Evolutionary conservation across 768 basidiomycete genomes (phyloP).

Genomic region (Strobilomyces echinocephalus): DNA sequence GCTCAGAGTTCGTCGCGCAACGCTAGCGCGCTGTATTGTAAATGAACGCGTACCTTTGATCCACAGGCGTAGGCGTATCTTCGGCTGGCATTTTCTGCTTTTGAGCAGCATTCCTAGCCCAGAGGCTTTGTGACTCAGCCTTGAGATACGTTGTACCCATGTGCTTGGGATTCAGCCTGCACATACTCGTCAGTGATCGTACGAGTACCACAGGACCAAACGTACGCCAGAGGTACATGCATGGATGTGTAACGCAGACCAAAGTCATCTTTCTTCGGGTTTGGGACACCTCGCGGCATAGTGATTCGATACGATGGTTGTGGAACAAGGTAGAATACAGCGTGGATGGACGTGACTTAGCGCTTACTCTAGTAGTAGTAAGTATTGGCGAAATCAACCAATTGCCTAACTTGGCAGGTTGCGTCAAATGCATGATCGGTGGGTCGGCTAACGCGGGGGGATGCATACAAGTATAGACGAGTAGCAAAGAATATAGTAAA

Average conservation of each 20-base stretch:
- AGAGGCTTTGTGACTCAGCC: conserved; percentile 66
- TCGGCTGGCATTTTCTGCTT: conserved; percentile 44
- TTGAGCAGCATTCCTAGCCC: conserved; percentile 61
- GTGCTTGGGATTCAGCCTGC: conserved; percentile 77
- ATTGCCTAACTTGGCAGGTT: too few species aligned
- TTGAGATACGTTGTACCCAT: conserved; percentile 75
- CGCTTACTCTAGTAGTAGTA: too few species aligned
- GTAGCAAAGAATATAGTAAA: conserved; percentile 12
- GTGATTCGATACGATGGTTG: conserved; percentile 1
- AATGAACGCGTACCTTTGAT: conserved; percentile 41
- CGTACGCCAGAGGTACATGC: conserved; percentile 71
- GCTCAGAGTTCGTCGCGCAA: conserved; percentile 28
- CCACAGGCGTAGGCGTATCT: conserved; percentile 35
- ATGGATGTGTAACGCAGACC: conserved; percentile 80
- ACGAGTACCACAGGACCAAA: conserved; percentile 8
- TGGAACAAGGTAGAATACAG: neutral
- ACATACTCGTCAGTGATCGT: conserved; percentile 8
- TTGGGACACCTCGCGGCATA: conserved; percentile 83
- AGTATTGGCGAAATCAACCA: too few species aligned
- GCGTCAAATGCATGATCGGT: neutral
- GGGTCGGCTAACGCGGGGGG: too few species aligned
- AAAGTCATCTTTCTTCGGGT: conserved; percentile 74
- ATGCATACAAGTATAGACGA: neutral
- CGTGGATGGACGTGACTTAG: too few species aligned
- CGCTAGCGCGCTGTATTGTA: conserved; percentile 3